These are phyloP conservation scores for Cucurbita moschata DNA, from an alignment of 306 rosid genomes.

Conservation along the genomic window DNA sequence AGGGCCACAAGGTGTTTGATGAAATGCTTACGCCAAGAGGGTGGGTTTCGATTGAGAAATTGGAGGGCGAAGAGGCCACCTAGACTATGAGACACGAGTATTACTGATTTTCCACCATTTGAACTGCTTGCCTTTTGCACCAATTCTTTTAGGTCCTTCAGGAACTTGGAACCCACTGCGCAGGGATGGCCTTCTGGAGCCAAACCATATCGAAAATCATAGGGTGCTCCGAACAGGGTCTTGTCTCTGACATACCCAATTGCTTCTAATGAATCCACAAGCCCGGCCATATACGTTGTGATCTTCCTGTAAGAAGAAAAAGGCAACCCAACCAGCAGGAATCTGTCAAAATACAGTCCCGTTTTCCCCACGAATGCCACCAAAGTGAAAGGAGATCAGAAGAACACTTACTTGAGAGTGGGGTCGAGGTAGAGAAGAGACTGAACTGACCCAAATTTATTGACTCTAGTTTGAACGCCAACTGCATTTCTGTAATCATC, in stretches of 20 bases:
- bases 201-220: constrained; percentile 80
- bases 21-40: constrained; percentile 49
- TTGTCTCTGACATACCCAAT: constrained; percentile 50
- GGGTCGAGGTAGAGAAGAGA: constrained; percentile 79
- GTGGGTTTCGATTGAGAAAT: constrained; percentile 46
- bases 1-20: constrained; percentile 62
- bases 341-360: background rate
- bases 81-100: constrained; percentile 70
- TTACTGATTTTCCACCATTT: constrained; percentile 56
- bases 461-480: constrained; percentile 60
- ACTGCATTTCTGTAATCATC: constrained; percentile 61
- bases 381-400: background rate
- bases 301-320: constrained; percentile 22
- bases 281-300: constrained; percentile 53
- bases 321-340: background rate
- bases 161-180: constrained; percentile 58
- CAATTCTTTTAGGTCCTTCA: constrained; percentile 50
- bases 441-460: constrained; percentile 50
- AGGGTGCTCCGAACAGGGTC: constrained; percentile 82
- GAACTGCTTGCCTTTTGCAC: constrained; percentile 55
- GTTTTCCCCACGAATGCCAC: background rate
- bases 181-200: constrained; percentile 59
- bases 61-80: constrained; percentile 63
- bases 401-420: constrained; percentile 37
- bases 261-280: constrained; percentile 43